These are phyloP conservation scores for Ascochyta pisi DNA, from an alignment of 2,329 filamentous ascomycete species.

Conservation along the genomic window DNA sequence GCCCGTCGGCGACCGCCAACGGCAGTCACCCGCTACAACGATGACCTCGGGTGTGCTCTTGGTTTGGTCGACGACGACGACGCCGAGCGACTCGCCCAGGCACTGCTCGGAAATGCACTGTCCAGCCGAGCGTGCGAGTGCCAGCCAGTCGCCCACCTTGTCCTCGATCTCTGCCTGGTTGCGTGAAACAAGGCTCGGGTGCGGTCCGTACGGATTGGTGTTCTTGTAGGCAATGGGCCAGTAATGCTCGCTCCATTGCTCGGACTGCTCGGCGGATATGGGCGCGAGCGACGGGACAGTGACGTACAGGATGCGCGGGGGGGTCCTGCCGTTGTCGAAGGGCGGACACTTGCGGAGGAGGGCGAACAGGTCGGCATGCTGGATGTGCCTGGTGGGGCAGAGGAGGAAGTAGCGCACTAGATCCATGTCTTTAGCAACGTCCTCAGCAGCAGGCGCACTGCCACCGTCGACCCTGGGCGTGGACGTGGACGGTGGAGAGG, in stretches of 20 bases:
- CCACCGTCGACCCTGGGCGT: slow-evolving; percentile 7
- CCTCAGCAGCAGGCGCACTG: slow-evolving; percentile 22
- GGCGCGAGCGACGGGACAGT: slow-evolving; percentile 76
- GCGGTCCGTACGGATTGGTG: slow-evolving; percentile 84
- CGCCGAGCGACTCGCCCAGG: slow-evolving; percentile 73
- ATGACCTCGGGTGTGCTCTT: slow-evolving; percentile 62
- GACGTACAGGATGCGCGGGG: slow-evolving; percentile 65
- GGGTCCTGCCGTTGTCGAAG: slow-evolving; percentile 46
- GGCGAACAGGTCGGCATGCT: slow-evolving; percentile 57
- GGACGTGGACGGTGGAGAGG: background rate
- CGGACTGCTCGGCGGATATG: slow-evolving; percentile 76
- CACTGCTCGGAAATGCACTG: slow-evolving; percentile 63
- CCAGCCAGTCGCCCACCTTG: slow-evolving; percentile 71
- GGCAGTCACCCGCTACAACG: slow-evolving; percentile 77
- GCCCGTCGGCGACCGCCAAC: slow-evolving; percentile 61
- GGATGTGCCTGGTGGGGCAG: slow-evolving; percentile 59
- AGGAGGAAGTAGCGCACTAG: slow-evolving; percentile 59
- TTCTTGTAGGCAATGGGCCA: slow-evolving; percentile 89
- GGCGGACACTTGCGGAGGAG: slow-evolving; percentile 46
- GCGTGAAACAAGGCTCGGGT: slow-evolving; percentile 75
- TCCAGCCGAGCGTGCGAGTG: slow-evolving; percentile 70
- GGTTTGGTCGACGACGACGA: slow-evolving; percentile 72
- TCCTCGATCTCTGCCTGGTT: slow-evolving; percentile 72
- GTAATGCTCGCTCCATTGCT: slow-evolving; percentile 75
- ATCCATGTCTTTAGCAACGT: slow-evolving; percentile 40